These are phyloP conservation scores for Penicillium salamii DNA, from an alignment of 495 filamentous ascomycete species.

Conservation along the genomic window DNA sequence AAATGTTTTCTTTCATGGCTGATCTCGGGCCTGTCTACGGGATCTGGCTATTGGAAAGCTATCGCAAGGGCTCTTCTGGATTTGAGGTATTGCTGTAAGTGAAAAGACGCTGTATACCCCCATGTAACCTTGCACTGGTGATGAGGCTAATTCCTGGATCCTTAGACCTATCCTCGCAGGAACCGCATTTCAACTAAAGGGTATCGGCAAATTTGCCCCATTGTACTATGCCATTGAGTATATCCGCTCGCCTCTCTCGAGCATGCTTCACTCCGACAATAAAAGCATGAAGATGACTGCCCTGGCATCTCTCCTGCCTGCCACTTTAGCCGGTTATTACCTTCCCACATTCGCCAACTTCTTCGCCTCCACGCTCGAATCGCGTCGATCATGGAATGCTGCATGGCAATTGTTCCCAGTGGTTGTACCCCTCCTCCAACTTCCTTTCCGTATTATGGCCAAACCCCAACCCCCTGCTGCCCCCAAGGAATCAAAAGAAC, in stretches of 20 bases:
- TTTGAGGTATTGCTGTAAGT: slow-evolving; percentile 6
- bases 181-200: slow-evolving; percentile 7
- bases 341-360: slow-evolving; percentile 11
- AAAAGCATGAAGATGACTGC: background rate
- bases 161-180: slow-evolving; percentile 13
- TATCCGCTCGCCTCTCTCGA: slow-evolving; percentile 3
- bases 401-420: slow-evolving; percentile 24
- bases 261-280: background rate
- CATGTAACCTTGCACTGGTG: too few species aligned
- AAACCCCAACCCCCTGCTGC: background rate
- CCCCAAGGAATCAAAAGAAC: background rate
- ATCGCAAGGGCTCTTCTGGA: slow-evolving; percentile 6
- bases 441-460: background rate
- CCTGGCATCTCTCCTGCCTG: slow-evolving; percentile 2
- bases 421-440: slow-evolving; percentile 12
- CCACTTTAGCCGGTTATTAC: slow-evolving; percentile 9
- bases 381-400: slow-evolving; percentile 10
- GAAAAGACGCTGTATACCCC: background rate
- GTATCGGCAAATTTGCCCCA: slow-evolving; percentile 15
- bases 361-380: slow-evolving; percentile 7
- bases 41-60: slow-evolving; percentile 23
- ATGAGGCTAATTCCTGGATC: background rate
- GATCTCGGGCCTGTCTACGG: slow-evolving; percentile 13
- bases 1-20: slow-evolving; percentile 19
- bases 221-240: slow-evolving; percentile 17